Conservation (phyloP, 352 stramenopile species). For the Phytophthora agathidicida region DNA sequence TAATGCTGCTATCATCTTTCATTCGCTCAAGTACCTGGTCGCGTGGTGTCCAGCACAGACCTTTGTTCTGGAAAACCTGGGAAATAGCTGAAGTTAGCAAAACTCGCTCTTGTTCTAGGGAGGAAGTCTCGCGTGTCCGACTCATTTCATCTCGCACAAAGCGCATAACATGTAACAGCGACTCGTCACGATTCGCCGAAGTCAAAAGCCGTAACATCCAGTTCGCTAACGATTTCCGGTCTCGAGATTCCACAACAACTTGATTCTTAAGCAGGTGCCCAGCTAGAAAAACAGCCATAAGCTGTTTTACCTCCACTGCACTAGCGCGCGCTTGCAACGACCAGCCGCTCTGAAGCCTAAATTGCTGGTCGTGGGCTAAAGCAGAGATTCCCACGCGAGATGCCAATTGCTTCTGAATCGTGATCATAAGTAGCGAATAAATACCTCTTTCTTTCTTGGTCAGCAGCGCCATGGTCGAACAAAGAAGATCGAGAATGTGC, state of each 20-base stretch:
- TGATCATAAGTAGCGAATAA: conserved; percentile 84
- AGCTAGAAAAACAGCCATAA: conserved; percentile 82
- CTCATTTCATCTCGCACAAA: conserved; percentile 62
- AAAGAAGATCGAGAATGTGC: conserved; percentile 69
- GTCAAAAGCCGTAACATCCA: conserved; percentile 79
- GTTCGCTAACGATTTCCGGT: conserved; percentile 64
- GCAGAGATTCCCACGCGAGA: conserved; percentile 31
- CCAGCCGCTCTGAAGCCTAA: conserved; percentile 19
- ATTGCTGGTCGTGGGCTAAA: conserved; percentile 31
- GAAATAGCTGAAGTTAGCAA: conserved; percentile 39
- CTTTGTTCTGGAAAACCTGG: conserved; percentile 58
- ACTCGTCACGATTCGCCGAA: conserved; percentile 63
- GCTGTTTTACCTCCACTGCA: conserved; percentile 64
- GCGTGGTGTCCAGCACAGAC: conserved; percentile 31
- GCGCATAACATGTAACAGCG: conserved; percentile 63
- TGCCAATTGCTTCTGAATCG: conserved; percentile 85
- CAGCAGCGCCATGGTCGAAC: conserved; percentile 70
- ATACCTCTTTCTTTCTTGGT: conserved; percentile 71
- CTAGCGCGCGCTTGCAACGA: conserved; percentile 26
- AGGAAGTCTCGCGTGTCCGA: conserved; percentile 18
- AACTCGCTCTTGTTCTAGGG: conserved; percentile 33
- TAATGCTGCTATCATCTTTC: conserved; percentile 15
- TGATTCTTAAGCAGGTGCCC: conserved; percentile 66
- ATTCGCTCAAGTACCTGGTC: conserved; percentile 19
- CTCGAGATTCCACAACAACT: conserved; percentile 53